A percentile compares a stretch with the other conserved stretches of the same genome.
These are phyloP conservation scores for Lichtheimia ornata DNA, from an alignment of 371 early-diverging fungal genomes.

Conservation along the genomic window DNA sequence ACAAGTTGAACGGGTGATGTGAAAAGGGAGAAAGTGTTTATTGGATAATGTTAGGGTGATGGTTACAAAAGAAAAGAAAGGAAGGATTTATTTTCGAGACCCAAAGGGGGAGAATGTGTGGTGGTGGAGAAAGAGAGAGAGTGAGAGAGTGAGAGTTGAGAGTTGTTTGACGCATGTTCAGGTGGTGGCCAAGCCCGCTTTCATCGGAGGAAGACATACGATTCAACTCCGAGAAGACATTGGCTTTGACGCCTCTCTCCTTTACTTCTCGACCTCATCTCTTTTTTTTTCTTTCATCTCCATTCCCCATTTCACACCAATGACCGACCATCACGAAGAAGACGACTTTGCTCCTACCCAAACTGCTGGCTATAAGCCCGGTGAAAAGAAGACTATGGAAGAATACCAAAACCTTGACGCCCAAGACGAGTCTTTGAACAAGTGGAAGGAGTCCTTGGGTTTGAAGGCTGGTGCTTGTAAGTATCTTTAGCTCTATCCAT, in stretches of 20 bases:
- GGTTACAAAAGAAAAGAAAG: neutral
- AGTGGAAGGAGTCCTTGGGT: constrained; percentile 96
- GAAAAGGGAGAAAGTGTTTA: neutral
- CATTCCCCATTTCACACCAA: constrained; percentile 16
- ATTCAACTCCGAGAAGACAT: neutral
- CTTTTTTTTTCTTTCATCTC: constrained; percentile 27
- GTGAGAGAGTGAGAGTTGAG: no score
- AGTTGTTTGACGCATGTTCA: no score
- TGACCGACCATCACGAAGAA: constrained; percentile 54
- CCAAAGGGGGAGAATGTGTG: no score
- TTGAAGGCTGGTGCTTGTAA: constrained; percentile 45
- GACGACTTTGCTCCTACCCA: constrained; percentile 83
- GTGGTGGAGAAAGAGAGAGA: no score
- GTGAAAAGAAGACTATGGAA: constrained; percentile 88
- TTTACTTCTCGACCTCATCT: constrained; percentile 7
- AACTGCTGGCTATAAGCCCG: constrained; percentile 80
- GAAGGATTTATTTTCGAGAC: neutral
- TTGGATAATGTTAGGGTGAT: no score
- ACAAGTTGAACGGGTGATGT: neutral
- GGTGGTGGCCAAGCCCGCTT: no score
- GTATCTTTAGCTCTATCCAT: neutral
- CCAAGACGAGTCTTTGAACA: constrained; percentile 89
- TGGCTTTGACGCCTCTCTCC: neutral
- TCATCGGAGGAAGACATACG: neutral
- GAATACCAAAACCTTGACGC: constrained; percentile 89